These are phyloP conservation scores for Trypanosoma melophagium DNA, from an alignment of 208 protist genomes.

Conservation along the genomic window DNA sequence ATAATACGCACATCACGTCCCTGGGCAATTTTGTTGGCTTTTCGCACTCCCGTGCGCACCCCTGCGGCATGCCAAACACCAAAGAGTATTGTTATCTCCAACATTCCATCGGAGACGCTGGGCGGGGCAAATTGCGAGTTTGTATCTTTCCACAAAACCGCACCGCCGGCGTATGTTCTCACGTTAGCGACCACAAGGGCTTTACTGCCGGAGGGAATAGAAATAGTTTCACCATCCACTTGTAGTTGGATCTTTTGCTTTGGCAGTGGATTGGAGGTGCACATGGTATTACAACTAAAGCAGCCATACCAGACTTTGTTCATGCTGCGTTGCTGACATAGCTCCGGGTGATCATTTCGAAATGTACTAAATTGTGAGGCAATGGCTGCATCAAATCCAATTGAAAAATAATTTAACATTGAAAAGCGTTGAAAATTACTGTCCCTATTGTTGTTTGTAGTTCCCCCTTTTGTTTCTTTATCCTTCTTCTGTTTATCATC, in stretches of 20 bases:
- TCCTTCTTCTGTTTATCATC: neutral
- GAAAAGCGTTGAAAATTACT: conserved; percentile 5
- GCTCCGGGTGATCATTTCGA: conserved; percentile 38
- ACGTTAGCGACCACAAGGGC: conserved; percentile 55
- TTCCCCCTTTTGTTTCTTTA: neutral
- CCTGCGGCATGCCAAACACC: conserved; percentile 64
- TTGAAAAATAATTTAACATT: conserved; percentile 74
- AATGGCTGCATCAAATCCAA: conserved; percentile 62
- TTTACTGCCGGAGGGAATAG: conserved; percentile 36
- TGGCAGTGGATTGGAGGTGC: conserved; percentile 30
- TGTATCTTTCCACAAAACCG: conserved; percentile 48
- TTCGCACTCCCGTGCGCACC: conserved; percentile 38
- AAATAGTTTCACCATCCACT: conserved; percentile 34
- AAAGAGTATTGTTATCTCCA: conserved; percentile 42
- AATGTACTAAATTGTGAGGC: conserved; percentile 50
- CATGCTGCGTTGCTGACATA: conserved; percentile 36
- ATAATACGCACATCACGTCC: conserved; percentile 34
- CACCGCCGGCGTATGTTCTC: conserved; percentile 52
- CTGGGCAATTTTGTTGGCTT: conserved; percentile 42
- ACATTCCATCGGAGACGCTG: conserved; percentile 37
- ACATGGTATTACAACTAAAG: conserved; percentile 51
- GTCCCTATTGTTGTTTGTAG: no score
- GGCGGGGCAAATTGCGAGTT: conserved; percentile 26
- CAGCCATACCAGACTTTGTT: conserved; percentile 70
- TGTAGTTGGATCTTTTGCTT: conserved; percentile 29